Conservation (phyloP, 192 early-diverging fungal species). For the Entomortierella lignicola region DNA sequence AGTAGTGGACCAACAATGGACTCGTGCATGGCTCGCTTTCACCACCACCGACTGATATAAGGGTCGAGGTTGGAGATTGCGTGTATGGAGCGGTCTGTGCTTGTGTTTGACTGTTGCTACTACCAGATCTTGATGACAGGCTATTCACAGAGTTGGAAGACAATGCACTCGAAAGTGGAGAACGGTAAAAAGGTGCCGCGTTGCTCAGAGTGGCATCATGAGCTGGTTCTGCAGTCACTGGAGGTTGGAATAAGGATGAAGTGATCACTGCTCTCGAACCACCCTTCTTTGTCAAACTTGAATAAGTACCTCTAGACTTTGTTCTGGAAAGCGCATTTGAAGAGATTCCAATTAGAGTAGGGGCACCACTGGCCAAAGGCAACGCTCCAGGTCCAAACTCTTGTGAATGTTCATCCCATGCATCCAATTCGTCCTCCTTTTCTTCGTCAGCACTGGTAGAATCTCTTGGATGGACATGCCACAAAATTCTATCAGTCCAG, state of each 20-base stretch:
- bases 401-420: conserved; percentile 47
- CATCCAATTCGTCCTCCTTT: conserved; percentile 42
- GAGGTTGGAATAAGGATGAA: conserved; percentile 21
- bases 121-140: conserved; percentile 21
- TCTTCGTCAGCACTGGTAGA: conserved; percentile 17
- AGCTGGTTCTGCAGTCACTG: conserved; percentile 10
- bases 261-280: conserved; percentile 17
- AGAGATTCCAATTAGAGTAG: background rate
- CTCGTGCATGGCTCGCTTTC: conserved; percentile 6
- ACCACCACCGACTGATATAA: background rate
- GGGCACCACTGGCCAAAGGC: background rate
- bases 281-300: conserved; percentile 38
- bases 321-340: background rate
- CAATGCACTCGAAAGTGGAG: conserved; percentile 15
- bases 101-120: background rate
- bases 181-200: background rate
- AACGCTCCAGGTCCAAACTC: conserved; percentile 22
- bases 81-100: conserved; percentile 5
- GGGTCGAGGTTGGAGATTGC: conserved; percentile 26
- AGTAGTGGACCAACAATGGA: conserved; percentile 44
- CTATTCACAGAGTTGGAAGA: conserved; percentile 12
- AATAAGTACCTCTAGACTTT: conserved; percentile 31
- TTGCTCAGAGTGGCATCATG: background rate
- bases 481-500: conserved; percentile 52
- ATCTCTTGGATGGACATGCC: conserved; percentile 43